Evolutionary conservation across 768 basidiomycete species (phyloP), one percentile per base, ranked within the genome.

Genomic region (Amanita brunnescens): DNA sequence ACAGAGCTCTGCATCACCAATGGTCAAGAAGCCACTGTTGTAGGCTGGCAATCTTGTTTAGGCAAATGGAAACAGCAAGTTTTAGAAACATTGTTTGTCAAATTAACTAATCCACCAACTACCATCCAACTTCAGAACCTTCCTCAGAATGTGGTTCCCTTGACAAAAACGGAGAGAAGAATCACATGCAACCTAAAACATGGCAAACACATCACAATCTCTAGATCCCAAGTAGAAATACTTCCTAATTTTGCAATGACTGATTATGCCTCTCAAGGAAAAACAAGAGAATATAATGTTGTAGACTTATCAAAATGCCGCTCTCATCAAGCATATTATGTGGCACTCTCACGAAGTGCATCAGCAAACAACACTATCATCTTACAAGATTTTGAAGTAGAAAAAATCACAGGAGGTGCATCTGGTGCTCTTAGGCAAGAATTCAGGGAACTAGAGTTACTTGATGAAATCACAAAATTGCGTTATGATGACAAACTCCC

Each of bases 1-100:
- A 66, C 64, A 20, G 64, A 66, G 32, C 48, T 66, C 10, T 60
- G 63, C 44, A 67, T 70, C 3, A 69, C 67, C 1, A 67, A 66
- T 49, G 69, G 68, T 2, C 65, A 67, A 50, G 64, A 68, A 57
- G 70, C 54, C 1, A 51, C 39, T 32, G 66, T 70, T 2, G 42
- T 49, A 50, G 64, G 61, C 12, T 71, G 69, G 70, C 41, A 61
- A 23, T 38, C 46, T 9, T 29, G 26, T 7, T 7, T 29, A 29
- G 26, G 26, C 7, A 16, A 9, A 5, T 32, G 30, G 2, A 14
- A 44, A n/a, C 60, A 59, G 12, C 58, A 62, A 35, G 29, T 62
- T 5, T 41, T 71, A 10, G 64, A 67, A 6, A 64, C 58, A 0
- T 30, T 71, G 9, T 71, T 63, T 59, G n/a, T 43, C 2, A 26